Percentiles rank a stretch among this genome's conserved stretches.
These are phyloP conservation scores for Nelumbo lutea DNA, from an alignment of 164 flowering plant genomes.

Conservation along the genomic window DNA sequence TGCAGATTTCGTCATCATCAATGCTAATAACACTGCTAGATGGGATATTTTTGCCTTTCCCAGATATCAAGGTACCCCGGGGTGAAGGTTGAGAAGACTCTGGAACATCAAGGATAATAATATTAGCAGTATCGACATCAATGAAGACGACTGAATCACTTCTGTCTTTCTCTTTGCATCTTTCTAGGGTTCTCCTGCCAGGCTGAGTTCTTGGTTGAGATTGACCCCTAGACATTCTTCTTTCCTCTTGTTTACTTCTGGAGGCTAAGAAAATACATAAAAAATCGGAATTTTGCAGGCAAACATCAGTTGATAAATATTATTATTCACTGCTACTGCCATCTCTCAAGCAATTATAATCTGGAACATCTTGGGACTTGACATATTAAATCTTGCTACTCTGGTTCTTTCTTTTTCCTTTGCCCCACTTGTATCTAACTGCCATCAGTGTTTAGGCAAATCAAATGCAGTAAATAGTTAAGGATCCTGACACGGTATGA, in stretches of 20 bases:
- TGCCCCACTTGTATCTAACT: not conserved
- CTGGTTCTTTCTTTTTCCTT: not conserved
- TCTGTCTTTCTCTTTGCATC: constrained; percentile 26
- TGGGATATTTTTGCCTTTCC: constrained; percentile 17
- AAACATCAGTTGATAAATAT: not conserved
- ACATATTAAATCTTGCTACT: not conserved
- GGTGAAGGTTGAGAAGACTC: constrained; percentile 30
- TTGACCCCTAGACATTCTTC: constrained; percentile 21
- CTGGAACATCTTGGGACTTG: not conserved
- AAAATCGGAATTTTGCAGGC: not conserved
- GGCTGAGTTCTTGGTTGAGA: constrained; percentile 20
- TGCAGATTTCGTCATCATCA: constrained; percentile 49
- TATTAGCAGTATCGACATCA: constrained; percentile 32
- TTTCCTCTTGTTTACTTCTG: constrained; percentile 12
- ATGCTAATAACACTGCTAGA: constrained; percentile 36
- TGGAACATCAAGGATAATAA: constrained; percentile 40
- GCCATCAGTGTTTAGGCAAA: not conserved
- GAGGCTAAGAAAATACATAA: not conserved
- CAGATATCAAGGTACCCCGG: constrained; percentile 14
- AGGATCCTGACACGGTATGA: not conserved
- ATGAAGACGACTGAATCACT: constrained; percentile 41
- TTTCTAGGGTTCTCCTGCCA: constrained; percentile 22
- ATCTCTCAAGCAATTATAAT: too few species aligned
- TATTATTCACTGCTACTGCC: not conserved
- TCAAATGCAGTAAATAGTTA: not conserved